A percentile compares a stretch with the other conserved stretches of the same genome.
Evolutionary conservation across 108 stramenopile species (phyloP).

Genomic region (Skeletonema menzelii): DNA sequence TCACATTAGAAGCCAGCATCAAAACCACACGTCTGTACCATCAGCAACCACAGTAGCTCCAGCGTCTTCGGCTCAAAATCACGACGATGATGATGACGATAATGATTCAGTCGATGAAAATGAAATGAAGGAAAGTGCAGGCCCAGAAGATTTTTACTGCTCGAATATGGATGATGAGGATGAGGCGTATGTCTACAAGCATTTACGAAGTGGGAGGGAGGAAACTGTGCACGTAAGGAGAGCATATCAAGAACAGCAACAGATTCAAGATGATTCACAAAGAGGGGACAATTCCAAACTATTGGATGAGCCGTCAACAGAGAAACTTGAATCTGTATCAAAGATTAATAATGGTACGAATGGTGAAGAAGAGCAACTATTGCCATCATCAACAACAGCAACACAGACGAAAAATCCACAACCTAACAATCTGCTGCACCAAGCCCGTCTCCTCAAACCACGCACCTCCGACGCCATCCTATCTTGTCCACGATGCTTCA

Average conservation of each 20-base stretch:
- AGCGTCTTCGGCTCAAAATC: neutral
- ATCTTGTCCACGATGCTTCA: constrained; percentile 86
- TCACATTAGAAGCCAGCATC: neutral
- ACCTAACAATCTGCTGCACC: constrained; percentile 5
- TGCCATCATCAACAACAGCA: neutral
- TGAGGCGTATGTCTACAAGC: constrained; percentile 81
- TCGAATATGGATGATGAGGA: constrained; percentile 75
- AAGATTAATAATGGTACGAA: neutral
- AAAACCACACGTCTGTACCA: neutral
- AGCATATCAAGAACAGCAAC: neutral
- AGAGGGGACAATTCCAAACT: neutral
- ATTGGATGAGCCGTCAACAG: neutral
- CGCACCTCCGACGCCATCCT: constrained; percentile 73
- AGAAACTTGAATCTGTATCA: neutral
- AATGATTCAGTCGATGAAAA: constrained; percentile 12
- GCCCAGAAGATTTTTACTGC: constrained; percentile 32
- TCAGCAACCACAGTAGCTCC: neutral
- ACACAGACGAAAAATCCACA: neutral
- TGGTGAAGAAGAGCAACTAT: neutral
- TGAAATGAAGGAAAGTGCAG: constrained; percentile 8
- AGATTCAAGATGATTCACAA: neutral
- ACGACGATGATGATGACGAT: constrained; percentile 10
- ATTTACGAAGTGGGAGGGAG: constrained; percentile 65
- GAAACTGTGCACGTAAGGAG: constrained; percentile 40
- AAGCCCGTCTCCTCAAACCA: constrained; percentile 59